Percentiles rank a stretch among this genome's conserved stretches.
Evolutionary conservation across 768 basidiomycete genomes (phyloP).

Genomic region (Tylopilus subfusipes): DNA sequence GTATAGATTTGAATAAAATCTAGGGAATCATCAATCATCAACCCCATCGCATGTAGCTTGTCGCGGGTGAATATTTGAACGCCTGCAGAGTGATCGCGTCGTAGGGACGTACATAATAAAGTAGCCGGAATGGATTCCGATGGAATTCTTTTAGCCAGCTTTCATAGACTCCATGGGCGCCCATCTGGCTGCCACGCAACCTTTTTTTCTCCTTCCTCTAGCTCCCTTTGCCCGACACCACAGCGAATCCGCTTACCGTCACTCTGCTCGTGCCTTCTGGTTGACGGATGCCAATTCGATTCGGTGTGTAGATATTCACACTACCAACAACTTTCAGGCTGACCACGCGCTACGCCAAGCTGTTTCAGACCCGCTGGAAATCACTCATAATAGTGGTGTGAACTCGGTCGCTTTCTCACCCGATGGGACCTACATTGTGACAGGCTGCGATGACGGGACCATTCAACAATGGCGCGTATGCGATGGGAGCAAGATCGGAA

Average conservation of each 20-base stretch:
- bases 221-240: background rate
- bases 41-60: too few species aligned
- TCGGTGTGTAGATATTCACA: background rate
- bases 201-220: background rate
- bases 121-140: too few species aligned
- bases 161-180: too few species aligned
- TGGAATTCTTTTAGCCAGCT: too few species aligned
- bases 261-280: too few species aligned
- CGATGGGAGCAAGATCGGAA: constrained; percentile 9
- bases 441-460: constrained; percentile 12
- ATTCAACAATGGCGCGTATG: constrained; percentile 11
- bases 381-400: background rate
- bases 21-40: too few species aligned
- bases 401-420: constrained; percentile 16
- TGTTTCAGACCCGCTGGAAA: constrained; percentile 7
- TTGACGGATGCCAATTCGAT: constrained; percentile 1
- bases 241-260: background rate
- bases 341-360: background rate
- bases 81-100: too few species aligned
- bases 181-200: too few species aligned
- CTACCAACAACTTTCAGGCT: background rate
- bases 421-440: constrained; percentile 9
- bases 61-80: too few species aligned
- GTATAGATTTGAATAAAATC: too few species aligned
- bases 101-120: too few species aligned